A percentile compares a stretch with the other conserved stretches of the same genome.
Conservation (phyloP, 768 basidiomycete genomes). For the Rhizopogon vulgaris region DNA sequence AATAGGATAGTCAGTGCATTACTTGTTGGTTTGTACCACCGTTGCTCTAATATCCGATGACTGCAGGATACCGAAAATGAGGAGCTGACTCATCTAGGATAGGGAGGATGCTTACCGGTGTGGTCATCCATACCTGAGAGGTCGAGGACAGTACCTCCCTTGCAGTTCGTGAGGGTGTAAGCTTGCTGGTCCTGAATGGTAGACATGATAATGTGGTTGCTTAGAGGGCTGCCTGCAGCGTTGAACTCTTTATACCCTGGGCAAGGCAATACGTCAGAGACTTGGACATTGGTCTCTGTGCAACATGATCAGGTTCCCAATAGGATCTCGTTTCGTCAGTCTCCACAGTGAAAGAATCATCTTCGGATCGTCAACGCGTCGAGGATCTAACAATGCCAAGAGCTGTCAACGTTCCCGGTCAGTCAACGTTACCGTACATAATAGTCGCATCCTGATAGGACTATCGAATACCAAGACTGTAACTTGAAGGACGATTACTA, state of each 20-base stretch:
- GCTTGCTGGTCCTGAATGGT: slow-evolving; percentile 27
- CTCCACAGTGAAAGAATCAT: too few species aligned
- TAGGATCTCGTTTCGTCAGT: too few species aligned
- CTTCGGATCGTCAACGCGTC: too few species aligned
- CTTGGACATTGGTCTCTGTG: background rate
- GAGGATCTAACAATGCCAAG: too few species aligned
- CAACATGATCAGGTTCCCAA: too few species aligned
- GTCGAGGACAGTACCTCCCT: slow-evolving; percentile 47
- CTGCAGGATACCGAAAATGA: slow-evolving; percentile 15
- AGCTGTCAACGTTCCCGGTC: too few species aligned
- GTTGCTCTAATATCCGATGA: slow-evolving; percentile 43
- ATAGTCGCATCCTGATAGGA: too few species aligned
- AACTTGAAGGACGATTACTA: too few species aligned
- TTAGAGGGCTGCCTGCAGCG: too few species aligned
- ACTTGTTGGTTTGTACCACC: slow-evolving; percentile 46
- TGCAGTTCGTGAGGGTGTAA: slow-evolving; percentile 46
- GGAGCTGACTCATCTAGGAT: background rate
- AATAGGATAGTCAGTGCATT: slow-evolving; percentile 2
- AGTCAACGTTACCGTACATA: too few species aligned
- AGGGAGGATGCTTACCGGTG: slow-evolving; percentile 31
- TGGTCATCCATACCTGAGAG: slow-evolving; percentile 46
- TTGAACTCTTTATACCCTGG: background rate
- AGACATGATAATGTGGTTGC: slow-evolving; percentile 9
- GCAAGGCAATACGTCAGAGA: background rate
- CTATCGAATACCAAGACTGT: too few species aligned